Base-by-base conservation (phyloP, 805 yeast genomes). In the Debaryomyces prosopidis region DNA sequence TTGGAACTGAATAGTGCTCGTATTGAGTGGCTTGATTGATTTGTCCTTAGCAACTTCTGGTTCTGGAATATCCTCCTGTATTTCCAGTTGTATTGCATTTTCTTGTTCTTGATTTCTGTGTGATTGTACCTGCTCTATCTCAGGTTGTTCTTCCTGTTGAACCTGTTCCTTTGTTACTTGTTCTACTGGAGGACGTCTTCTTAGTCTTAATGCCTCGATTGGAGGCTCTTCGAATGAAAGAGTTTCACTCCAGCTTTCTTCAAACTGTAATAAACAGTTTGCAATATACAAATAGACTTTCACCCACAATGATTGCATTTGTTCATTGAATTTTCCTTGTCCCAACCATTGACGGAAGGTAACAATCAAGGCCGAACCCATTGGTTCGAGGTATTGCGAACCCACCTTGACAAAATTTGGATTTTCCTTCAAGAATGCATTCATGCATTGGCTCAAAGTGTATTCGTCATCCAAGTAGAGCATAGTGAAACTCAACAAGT, bases 261-360 rank as follows among this genome's bases (percentile, higher is more conserved):
- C 63, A 26, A 51, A 53, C 34, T 51, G 60, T 50, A 71, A 67
- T 23, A 72, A 54, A 23, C 58, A 55, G 49, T 71, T 69, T n/a
- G 75, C 75, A 50, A 71, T 49, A 45, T 54, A 65, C n/a, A 71
- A 60, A 52, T 66, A 72, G 23, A 70, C 56, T 52, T 68, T 64
- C 20, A 71, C 65, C 76, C 76, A 72, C 47, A 63, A 58, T 18
- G 54, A 52, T 53, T 72, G 75, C 58, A 68, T 56, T 15, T 52
- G 54, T 10, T 57, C 57, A 48, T 62, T 52, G 44, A 68, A 67
- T 19, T 56, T 51, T 7, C 62, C 63, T 8, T 48, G 50, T 12
- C 71, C 73, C 45, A 71, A 59, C 58, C 65, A 55, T 50, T 65
- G 66, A 35, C 63, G 63, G 46, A 70, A 65, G 4, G 76, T 71